These are phyloP conservation scores for Colletotrichum tropicicola DNA, from an alignment of 2,329 filamentous ascomycete genomes.

Conservation along the genomic window DNA sequence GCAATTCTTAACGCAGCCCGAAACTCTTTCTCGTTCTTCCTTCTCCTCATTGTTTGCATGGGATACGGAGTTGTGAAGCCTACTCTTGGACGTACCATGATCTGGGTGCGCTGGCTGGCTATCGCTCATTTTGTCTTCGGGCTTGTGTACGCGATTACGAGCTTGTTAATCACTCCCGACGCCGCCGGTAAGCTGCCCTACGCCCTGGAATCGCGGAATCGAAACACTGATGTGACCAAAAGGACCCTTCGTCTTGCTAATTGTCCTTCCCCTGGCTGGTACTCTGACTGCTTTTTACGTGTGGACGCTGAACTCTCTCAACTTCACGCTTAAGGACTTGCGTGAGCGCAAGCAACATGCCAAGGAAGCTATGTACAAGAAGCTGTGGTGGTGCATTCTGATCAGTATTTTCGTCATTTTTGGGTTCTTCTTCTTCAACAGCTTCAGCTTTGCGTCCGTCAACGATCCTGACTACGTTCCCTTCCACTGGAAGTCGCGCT, in stretches of 20 bases:
- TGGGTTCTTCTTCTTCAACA: conserved; percentile 98
- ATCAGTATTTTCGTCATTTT: conserved; percentile 95
- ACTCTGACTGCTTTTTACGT: conserved; percentile 98
- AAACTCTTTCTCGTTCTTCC: conserved; percentile 98
- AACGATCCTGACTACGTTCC: conserved; percentile 90
- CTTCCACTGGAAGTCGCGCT: conserved; percentile 95
- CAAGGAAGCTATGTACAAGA: conserved; percentile 96
- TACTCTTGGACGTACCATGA: conserved; percentile 91
- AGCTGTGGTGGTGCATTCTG: conserved; percentile 98
- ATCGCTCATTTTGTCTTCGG: conserved; percentile 95
- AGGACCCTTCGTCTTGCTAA: conserved; percentile 90
- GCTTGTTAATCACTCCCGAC: conserved; percentile 88
- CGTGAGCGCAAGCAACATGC: conserved; percentile 91
- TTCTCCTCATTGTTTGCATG: conserved; percentile 98
- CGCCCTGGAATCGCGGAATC: neutral
- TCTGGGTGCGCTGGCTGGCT: conserved; percentile 89
- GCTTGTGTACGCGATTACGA: conserved; percentile 90
- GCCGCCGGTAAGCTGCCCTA: conserved; percentile 67
- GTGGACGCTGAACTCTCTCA: conserved; percentile 97
- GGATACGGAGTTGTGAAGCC: conserved; percentile 98
- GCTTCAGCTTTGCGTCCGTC: conserved; percentile 89
- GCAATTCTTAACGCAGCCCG: conserved; percentile 91
- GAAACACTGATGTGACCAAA: conserved; percentile 8
- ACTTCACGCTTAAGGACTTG: conserved; percentile 95
- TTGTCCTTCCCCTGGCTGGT: conserved; percentile 89